phyloP scores from a whole-genome alignment of 306 rosid genomes.

The Dalbergia cultrata region DNA sequence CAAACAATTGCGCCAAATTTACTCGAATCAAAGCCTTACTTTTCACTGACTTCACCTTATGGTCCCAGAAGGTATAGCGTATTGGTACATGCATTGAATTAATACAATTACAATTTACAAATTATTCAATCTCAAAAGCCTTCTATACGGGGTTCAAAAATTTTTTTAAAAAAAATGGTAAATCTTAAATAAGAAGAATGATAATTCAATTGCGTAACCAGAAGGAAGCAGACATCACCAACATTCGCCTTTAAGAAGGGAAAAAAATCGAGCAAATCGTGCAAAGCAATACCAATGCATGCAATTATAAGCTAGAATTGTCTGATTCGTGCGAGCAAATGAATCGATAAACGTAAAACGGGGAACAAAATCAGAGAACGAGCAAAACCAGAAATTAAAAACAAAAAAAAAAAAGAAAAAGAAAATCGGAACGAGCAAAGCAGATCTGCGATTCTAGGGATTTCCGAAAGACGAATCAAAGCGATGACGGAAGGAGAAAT shows the following conservation, averaged over 20 bases:
- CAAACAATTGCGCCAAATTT: background rate
- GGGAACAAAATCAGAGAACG: too few species aligned
- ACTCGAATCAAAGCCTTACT: background rate
- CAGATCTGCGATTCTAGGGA: too few species aligned
- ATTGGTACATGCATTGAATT: constrained; percentile 10
- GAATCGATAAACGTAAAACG: too few species aligned
- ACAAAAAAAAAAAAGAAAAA: too few species aligned
- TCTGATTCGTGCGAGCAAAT: too few species aligned
- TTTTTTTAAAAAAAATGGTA: too few species aligned
- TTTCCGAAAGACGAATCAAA: too few species aligned
- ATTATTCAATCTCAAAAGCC: background rate
- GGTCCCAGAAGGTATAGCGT: too few species aligned
- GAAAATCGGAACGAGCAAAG: too few species aligned
- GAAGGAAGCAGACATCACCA: background rate
- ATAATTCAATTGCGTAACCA: background rate
- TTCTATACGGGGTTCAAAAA: background rate
- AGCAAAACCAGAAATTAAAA: too few species aligned
- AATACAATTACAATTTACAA: background rate
- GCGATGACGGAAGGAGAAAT: too few species aligned
- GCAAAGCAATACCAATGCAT: background rate
- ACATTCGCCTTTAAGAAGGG: background rate
- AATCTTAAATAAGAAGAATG: background rate
- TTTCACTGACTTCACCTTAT: background rate
- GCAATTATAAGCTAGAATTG: background rate
- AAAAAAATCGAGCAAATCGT: background rate